Conservation (phyloP, 202 grass and related monocot genomes). For the Brachypodium distachyon region DNA sequence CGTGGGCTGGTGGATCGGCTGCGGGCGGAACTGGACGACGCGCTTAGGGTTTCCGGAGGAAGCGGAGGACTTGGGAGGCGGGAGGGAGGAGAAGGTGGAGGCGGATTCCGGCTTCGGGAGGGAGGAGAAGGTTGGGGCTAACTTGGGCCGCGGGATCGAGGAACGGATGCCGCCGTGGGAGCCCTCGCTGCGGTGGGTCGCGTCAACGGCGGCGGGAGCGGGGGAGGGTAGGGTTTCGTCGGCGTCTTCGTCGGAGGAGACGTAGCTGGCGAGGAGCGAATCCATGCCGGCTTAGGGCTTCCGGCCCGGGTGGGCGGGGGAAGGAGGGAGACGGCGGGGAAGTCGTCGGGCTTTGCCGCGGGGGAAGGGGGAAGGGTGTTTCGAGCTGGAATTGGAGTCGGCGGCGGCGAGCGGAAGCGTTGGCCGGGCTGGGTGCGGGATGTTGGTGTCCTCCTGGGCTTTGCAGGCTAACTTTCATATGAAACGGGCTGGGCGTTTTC, state of each 20-base stretch:
- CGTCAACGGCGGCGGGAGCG: background rate
- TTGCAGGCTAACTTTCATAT: background rate
- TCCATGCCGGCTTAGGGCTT: slow-evolving; percentile 44
- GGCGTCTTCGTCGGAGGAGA: slow-evolving; percentile 65
- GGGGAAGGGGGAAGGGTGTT: background rate
- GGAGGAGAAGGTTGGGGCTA: slow-evolving; percentile 22
- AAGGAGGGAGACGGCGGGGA: background rate
- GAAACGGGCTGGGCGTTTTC: background rate
- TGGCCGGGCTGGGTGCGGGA: background rate
- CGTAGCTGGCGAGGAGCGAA: slow-evolving; percentile 81
- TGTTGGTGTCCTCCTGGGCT: background rate
- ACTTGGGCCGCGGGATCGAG: slow-evolving; percentile 44
- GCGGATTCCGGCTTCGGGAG: slow-evolving; percentile 40
- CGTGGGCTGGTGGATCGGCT: slow-evolving; percentile 41
- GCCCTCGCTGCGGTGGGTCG: background rate
- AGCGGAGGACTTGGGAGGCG: slow-evolving; percentile 39
- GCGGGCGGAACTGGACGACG: slow-evolving; percentile 64
- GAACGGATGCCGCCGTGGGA: slow-evolving; percentile 18
- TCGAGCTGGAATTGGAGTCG: background rate
- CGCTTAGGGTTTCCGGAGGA: slow-evolving; percentile 59
- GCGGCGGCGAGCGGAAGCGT: background rate
- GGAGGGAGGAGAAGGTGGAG: slow-evolving; percentile 45
- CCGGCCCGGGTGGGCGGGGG: background rate
- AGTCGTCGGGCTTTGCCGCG: background rate
- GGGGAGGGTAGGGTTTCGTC: slow-evolving; percentile 23